Evolutionary conservation across 2,329 filamentous ascomycete genomes (phyloP), one percentile per base, ranked within the genome.

Genomic region (Neoscytalidium dimidiatum): DNA sequence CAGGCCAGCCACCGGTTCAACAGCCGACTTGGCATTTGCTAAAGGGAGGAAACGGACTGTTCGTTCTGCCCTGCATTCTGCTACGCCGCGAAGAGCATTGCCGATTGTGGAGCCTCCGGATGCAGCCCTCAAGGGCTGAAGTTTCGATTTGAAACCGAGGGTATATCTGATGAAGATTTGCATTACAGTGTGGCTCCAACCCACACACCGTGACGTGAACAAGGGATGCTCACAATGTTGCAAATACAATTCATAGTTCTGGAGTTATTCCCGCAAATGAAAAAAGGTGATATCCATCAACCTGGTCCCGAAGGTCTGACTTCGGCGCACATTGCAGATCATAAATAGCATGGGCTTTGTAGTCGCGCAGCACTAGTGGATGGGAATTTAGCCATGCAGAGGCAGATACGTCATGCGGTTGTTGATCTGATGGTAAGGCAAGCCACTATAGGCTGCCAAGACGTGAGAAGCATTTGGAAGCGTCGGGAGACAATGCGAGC

Each of bases 11-110:
- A 26, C 51, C 11, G 29, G 51, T 29, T 38, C 51, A 56, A 31
- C 31, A 38, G 51, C 51, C 51, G 51, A 56, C 51, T 56, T 56
- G 51, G 51, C 51, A 56, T 19, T 38, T 35, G 31, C 33, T 38
- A 21, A 23, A 29, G 51, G 31, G 51, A 56, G 3, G n/a, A 4
- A 21, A 23, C 31, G 9, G 11, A 21, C 51, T 26, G 9, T 17
- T 29, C 8, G 3, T 23, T 19, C 28, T 19, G 28, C 13, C n/a
- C n/a, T 29, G 21, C 51, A n/a, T 19, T 23, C 17, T 38, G 31
- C 51, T 38, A 17, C 14, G 26, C 26, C 28, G 17, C 11, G 13
- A 26, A n/a, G 31, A 9, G 48, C 17, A 4, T 31, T n/a, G 6
- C 48, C 28, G 28, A 9, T n/a, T 28, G 31, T 51, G 5, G 48